Evolutionary conservation across 306 rosid species (phyloP).

Genomic region (Canavalia ensiformis): DNA sequence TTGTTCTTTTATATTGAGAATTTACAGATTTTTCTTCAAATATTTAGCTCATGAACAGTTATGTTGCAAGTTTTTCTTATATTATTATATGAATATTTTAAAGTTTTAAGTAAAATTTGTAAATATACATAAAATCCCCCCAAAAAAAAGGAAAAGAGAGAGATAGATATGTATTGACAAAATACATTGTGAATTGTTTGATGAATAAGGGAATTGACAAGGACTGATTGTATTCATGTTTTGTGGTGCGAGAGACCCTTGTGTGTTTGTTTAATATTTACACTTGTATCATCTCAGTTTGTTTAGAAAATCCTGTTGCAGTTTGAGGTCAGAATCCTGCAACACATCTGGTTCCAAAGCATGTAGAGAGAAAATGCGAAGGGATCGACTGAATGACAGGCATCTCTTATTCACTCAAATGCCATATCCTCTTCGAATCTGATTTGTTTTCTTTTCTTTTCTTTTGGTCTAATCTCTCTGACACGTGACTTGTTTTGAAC

Average conservation of each 20-base stretch:
- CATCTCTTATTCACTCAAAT: slow-evolving; percentile 42
- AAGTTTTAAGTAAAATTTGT: too few relatives aligned
- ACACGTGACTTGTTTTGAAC: slow-evolving; percentile 37
- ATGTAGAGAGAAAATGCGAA: slow-evolving; percentile 83
- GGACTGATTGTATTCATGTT: too few relatives aligned
- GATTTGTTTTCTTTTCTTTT: slow-evolving; percentile 24
- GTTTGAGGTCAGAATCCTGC: slow-evolving; percentile 65
- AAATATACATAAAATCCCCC: too few relatives aligned
- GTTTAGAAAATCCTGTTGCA: slow-evolving; percentile 35
- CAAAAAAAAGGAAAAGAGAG: too few relatives aligned
- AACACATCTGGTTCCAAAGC: slow-evolving; percentile 70
- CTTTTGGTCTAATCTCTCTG: slow-evolving; percentile 11
- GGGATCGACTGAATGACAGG: slow-evolving; percentile 90
- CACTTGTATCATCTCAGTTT: slow-evolving; percentile 11
- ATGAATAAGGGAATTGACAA: too few relatives aligned
- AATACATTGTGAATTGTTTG: too few relatives aligned
- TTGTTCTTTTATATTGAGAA: not conserved
- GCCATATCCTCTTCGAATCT: too few relatives aligned
- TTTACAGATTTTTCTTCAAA: not conserved
- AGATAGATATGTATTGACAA: too few relatives aligned
- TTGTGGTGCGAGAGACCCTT: not conserved
- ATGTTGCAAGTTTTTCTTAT: not conserved
- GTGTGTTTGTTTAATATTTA: too few relatives aligned
- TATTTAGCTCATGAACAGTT: too few relatives aligned
- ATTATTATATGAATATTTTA: too few relatives aligned